Base-by-base conservation (phyloP, 805 yeast species). In the Pichia deserticola region DNA sequence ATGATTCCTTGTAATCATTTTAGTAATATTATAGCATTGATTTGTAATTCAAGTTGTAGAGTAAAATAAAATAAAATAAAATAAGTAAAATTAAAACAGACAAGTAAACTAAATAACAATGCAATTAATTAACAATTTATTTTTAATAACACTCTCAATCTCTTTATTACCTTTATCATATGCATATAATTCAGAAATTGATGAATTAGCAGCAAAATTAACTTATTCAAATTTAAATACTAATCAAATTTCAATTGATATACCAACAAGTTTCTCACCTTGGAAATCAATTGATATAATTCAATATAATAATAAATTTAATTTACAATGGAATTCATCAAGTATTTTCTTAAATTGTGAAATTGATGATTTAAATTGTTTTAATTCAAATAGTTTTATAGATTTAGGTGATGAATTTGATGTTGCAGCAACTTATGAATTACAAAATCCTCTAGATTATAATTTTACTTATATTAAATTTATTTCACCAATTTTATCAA, bases 331-430 rank as follows among this genome's bases (percentile, higher is more conserved):
- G 49, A 30, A 39, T 5, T 8, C 44, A 4, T 11, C 20, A 12
- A 33, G 36, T n/a, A 12, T 32, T 12, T 46, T 46, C 27, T 32
- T 30, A 28, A 7, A 47, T 7, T 47, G 50, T 37, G 33, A 10
- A 8, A 20, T 32, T 36, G 7, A 20, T 13, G 11, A 7, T 9
- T 37, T 36, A n/a, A 36, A 36, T 10, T 9, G 15, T 20, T 15
- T 27, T 8, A 10, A 36, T 11, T 28, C 33, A 11, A 5, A 6
- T 6, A 30, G 41, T 20, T 25, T 27, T 4, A 4, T 6, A 6
- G 50, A 47, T n/a, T 34, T 47, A 4, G 44, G 50, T n/a, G 45
- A 42, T 25, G 25, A 36, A 5, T 35, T 33, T 10, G 50, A 47
- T 25, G 42, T 40, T n/a, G 50, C 50, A n/a, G 50, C 40, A 5